Evolutionary conservation across 345 rosid species (phyloP).

Genomic region (Orychophragmus violaceus): DNA sequence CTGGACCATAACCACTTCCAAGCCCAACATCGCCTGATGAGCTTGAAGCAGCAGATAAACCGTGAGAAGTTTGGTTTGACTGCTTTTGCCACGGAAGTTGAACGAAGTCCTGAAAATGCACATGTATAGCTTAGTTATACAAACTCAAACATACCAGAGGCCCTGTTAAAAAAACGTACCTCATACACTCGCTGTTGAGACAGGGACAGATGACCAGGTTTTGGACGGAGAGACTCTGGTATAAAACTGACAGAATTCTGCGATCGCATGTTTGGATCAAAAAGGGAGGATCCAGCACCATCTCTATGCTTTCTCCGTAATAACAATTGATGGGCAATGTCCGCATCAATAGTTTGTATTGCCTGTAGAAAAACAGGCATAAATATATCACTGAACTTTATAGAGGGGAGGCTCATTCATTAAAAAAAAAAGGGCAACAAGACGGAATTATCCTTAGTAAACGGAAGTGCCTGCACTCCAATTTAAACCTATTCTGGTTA

Average conservation of each 20-base stretch:
- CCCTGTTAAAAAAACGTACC: conserved; percentile 36
- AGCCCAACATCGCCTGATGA: conserved; percentile 47
- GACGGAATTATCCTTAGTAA: neutral
- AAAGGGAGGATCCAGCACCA: conserved; percentile 53
- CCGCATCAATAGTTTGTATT: conserved; percentile 81
- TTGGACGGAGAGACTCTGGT: conserved; percentile 91
- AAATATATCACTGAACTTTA: neutral
- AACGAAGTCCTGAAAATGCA: conserved; percentile 70
- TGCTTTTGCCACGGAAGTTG: conserved; percentile 96
- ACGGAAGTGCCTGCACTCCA: neutral
- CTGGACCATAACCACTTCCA: conserved; percentile 43
- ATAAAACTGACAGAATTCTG: conserved; percentile 69
- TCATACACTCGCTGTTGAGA: conserved; percentile 97
- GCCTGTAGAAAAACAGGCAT: conserved; percentile 44
- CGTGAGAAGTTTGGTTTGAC: conserved; percentile 60
- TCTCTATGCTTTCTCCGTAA: conserved; percentile 86
- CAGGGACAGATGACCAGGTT: conserved; percentile 82
- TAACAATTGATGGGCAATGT: conserved; percentile 68
- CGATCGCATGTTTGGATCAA: conserved; percentile 61
- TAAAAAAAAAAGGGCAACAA: neutral
- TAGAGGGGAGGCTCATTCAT: neutral
- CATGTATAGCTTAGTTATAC: neutral
- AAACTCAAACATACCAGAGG: conserved; percentile 9
- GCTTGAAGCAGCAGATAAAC: conserved; percentile 45
- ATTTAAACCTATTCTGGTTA: neutral